Conservation (phyloP, 176 grass and related monocot genomes). For the Carex scoparia region DNA sequence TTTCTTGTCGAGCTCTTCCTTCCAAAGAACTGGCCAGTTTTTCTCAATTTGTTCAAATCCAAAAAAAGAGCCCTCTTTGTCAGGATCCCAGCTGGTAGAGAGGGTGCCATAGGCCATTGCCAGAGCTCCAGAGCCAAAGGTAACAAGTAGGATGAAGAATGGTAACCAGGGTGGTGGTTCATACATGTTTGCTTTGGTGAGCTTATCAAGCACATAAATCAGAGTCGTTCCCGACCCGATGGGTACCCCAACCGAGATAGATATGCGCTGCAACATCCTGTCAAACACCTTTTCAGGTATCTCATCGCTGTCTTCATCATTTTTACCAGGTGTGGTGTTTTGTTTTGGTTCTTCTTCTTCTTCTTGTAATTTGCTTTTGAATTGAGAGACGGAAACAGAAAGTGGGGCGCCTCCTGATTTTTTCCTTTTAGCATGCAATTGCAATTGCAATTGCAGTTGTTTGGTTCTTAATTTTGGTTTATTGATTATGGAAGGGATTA, state of each 20-base stretch:
- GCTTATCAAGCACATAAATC: constrained; percentile 43
- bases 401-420: neutral
- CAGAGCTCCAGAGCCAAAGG: constrained; percentile 71
- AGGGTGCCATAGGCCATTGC: constrained; percentile 87
- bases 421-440: constrained; percentile 9
- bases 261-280: constrained; percentile 63
- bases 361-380: neutral
- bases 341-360: neutral
- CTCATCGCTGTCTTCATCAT: constrained; percentile 34
- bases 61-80: constrained; percentile 64
- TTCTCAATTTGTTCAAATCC: constrained; percentile 58
- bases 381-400: neutral
- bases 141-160: constrained; percentile 47
- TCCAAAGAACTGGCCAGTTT: constrained; percentile 87
- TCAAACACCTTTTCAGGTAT: constrained; percentile 66
- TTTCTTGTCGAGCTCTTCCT: constrained; percentile 24
- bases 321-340: neutral
- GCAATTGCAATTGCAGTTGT: neutral
- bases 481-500: neutral
- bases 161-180: constrained; percentile 51
- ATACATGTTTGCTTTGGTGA: constrained; percentile 27
- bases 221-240: constrained; percentile 55
- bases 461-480: neutral
- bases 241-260: constrained; percentile 47
- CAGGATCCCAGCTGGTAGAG: constrained; percentile 73